Percentiles rank a stretch among this genome's conserved stretches.
These are phyloP conservation scores for Fistulinella prunicolor DNA, from an alignment of 768 basidiomycete genomes.

Conservation along the genomic window DNA sequence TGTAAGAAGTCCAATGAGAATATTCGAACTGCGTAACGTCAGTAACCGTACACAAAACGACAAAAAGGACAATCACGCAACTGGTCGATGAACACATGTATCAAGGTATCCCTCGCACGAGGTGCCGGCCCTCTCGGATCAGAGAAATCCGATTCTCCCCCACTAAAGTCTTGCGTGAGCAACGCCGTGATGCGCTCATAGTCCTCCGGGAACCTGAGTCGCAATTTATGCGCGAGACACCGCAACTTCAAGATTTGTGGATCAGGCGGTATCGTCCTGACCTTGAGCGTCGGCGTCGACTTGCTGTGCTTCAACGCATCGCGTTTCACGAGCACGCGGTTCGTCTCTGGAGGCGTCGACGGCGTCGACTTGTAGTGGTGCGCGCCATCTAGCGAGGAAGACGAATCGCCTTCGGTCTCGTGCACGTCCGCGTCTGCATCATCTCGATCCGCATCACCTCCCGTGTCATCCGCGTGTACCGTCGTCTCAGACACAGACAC, in stretches of 20 bases:
- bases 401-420: slow-evolving; percentile 25
- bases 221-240: slow-evolving; percentile 53
- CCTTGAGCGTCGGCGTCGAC: slow-evolving; percentile 46
- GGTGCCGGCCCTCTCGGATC: slow-evolving; percentile 35
- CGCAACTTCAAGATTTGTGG: slow-evolving; percentile 50
- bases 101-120: slow-evolving; percentile 29
- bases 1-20: slow-evolving; percentile 77
- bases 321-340: slow-evolving; percentile 21
- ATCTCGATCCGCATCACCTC: slow-evolving; percentile 29
- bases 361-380: slow-evolving; percentile 24
- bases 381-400: slow-evolving; percentile 27
- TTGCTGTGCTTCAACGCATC: slow-evolving; percentile 39
- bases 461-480: slow-evolving; percentile 19
- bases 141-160: slow-evolving; percentile 34
- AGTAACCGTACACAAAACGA: background rate
- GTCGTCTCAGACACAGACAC: slow-evolving; percentile 25
- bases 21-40: slow-evolving; percentile 63
- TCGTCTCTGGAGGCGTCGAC: slow-evolving; percentile 31
- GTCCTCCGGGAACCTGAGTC: slow-evolving; percentile 56
- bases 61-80: slow-evolving; percentile 25
- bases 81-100: slow-evolving; percentile 47
- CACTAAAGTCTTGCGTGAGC: slow-evolving; percentile 35
- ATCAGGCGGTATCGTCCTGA: slow-evolving; percentile 41
- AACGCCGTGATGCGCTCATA: slow-evolving; percentile 30
- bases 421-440: slow-evolving; percentile 10